Conservation (phyloP, 345 rosid species). For the Trapa bicornis region DNA sequence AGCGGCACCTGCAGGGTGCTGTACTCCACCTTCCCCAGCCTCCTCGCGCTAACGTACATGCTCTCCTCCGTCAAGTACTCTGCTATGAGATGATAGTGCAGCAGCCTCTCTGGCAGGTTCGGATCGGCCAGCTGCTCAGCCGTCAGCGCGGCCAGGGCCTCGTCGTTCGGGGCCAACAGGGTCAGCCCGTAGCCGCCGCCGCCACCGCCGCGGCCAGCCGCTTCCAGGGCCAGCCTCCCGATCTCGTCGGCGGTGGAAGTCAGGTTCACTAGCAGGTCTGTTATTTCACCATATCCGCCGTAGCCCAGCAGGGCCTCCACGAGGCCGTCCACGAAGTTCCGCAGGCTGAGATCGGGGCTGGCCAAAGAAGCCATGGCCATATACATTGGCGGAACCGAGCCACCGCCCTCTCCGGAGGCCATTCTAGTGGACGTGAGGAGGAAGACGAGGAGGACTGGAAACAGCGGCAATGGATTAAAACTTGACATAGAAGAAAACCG, state of each 20-base stretch:
- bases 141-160: constrained; percentile 81
- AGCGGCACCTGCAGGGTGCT: constrained; percentile 79
- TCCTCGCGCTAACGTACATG: constrained; percentile 79
- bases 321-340: constrained; percentile 72
- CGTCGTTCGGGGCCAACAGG: constrained; percentile 88
- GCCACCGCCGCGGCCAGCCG: constrained; percentile 3
- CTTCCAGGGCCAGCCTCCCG: constrained; percentile 78
- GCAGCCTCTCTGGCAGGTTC: constrained; percentile 84
- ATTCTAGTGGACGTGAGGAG: not conserved
- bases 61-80: constrained; percentile 97
- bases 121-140: constrained; percentile 86
- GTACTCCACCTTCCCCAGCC: constrained; percentile 74
- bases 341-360: constrained; percentile 84
- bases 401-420: constrained; percentile 16
- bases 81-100: constrained; percentile 73
- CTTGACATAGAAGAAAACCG: not conserved
- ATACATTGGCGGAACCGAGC: constrained; percentile 67
- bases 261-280: constrained; percentile 77
- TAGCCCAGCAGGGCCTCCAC: constrained; percentile 72
- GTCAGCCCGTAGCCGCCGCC: constrained; percentile 44
- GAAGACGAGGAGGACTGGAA: not conserved
- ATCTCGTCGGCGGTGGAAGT: constrained; percentile 88
- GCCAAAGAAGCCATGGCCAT: constrained; percentile 84
- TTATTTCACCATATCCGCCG: constrained; percentile 95
- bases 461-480: not conserved